phyloP scores from a whole-genome alignment of 73 alveolate genomes.

The Uronychia setigera region DNA sequence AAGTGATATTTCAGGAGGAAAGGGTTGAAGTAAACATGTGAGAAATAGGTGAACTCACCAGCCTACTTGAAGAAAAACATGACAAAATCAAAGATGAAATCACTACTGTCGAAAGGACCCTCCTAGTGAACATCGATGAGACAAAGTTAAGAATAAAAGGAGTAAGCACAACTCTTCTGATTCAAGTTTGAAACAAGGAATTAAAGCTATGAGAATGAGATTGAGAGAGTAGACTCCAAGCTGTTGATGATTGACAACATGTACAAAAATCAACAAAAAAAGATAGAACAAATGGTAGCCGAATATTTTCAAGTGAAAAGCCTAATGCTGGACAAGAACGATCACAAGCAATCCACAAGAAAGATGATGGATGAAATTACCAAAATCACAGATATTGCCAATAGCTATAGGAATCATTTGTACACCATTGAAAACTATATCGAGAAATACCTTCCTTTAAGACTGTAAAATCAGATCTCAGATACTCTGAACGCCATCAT shows the following conservation, averaged over 20 bases:
- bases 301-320: not conserved
- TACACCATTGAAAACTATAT: slow-evolving; percentile 9
- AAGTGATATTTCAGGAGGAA: not conserved
- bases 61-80: not conserved
- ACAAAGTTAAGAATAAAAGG: not conserved
- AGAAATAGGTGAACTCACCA: not conserved
- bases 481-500: slow-evolving; percentile 3
- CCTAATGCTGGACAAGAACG: not conserved
- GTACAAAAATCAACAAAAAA: not conserved
- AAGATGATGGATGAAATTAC: not conserved
- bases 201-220: not conserved
- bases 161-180: not conserved
- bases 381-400: not conserved
- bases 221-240: not conserved
- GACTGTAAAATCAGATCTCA: slow-evolving; percentile 11
- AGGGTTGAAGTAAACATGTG: not conserved
- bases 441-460: slow-evolving; percentile 13
- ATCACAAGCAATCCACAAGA: not conserved
- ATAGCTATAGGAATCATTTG: not conserved
- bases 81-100: not conserved
- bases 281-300: not conserved
- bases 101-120: not conserved
- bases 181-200: not conserved
- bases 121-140: not conserved
- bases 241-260: not conserved